Evolutionary conservation across 2,329 filamentous ascomycete species (phyloP).

Genomic region (Paecilomyces formosus): DNA sequence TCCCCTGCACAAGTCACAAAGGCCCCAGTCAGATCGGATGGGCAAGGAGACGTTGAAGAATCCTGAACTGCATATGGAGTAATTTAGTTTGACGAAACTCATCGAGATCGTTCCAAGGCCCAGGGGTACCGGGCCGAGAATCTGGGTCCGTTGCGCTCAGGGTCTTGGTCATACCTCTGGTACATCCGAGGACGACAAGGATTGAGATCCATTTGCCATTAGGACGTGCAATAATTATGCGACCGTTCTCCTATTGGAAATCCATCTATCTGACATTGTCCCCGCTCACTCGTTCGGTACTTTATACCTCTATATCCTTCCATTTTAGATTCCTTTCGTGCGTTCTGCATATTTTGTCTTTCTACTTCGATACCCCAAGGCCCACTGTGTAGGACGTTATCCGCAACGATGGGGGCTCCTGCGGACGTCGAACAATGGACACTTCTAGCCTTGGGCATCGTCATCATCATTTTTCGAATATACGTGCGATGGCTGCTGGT

Average conservation of each 20-base stretch:
- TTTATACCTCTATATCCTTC: neutral
- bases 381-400: neutral
- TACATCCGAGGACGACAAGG: neutral
- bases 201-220: neutral
- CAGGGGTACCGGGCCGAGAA: neutral
- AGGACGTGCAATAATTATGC: neutral
- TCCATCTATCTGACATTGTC: neutral
- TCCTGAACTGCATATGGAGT: neutral
- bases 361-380: neutral
- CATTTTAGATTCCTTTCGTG: neutral
- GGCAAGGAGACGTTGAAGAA: neutral
- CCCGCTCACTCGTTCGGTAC: neutral
- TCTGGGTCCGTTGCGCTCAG: neutral
- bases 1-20: neutral
- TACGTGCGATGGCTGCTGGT: constrained; percentile 39
- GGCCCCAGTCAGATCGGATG: neutral
- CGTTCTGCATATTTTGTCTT: neutral
- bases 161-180: neutral
- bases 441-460: constrained; percentile 42
- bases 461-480: constrained; percentile 42
- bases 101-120: neutral
- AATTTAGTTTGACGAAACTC: neutral
- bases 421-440: constrained; percentile 35
- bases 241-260: neutral
- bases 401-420: constrained; percentile 2